Percentiles rank a stretch among this genome's conserved stretches.
These are phyloP conservation scores for Allantophomopsis lycopodina DNA, from an alignment of 2,329 filamentous ascomycete species.

Conservation along the genomic window DNA sequence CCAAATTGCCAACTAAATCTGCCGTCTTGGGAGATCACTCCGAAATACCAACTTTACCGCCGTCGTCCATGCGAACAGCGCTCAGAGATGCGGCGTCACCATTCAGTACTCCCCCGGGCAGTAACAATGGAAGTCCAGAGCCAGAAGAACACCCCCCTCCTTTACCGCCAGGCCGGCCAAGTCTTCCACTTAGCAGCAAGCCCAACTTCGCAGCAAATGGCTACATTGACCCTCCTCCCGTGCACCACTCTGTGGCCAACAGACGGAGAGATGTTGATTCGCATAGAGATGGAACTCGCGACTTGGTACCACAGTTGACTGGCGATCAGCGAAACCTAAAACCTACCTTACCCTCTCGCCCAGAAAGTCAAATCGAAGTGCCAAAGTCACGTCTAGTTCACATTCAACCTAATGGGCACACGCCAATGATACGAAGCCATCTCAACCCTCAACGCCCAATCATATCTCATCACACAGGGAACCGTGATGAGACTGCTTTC, in stretches of 20 bases:
- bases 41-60: conserved; percentile 15
- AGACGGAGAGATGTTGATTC: conserved; percentile 28
- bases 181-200: conserved; percentile 27
- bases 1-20: conserved; percentile 35
- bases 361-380: conserved; percentile 8
- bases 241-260: conserved; percentile 32
- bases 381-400: too few species aligned
- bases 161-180: conserved; percentile 34
- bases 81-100: conserved; percentile 42
- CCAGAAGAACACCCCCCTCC: conserved; percentile 34
- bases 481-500: conserved; percentile 2
- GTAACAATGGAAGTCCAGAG: conserved; percentile 40
- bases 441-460: too few species aligned
- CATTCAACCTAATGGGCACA: conserved; percentile 3
- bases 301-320: conserved; percentile 25
- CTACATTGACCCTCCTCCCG: conserved; percentile 36
- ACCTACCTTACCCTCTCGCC: conserved; percentile 35
- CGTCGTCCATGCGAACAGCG: conserved; percentile 3
- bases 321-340: conserved; percentile 22
- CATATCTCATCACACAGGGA: too few species aligned
- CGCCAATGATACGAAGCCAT: background rate
- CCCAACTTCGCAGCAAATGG: conserved; percentile 13
- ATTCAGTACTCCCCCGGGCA: conserved; percentile 76
- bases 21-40: conserved; percentile 14
- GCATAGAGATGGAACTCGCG: conserved; percentile 23